Evolutionary conservation across 352 stramenopile species (phyloP), one percentile per base, ranked within the genome.

Genomic region (Thraustotheca clavata): DNA sequence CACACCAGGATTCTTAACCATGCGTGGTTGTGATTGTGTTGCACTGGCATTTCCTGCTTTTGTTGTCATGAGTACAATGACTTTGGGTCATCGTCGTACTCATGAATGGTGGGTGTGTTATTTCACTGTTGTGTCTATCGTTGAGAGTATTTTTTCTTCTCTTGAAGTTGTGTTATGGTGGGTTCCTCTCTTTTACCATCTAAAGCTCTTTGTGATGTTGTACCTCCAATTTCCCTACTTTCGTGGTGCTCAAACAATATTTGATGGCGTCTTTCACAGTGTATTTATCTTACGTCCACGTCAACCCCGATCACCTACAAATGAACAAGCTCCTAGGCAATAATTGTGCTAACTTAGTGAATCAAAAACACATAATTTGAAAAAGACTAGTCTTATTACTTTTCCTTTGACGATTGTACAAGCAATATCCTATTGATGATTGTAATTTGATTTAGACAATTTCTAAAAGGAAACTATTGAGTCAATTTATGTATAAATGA

Each of bases 191-290:
- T 94, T 90, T 68, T 91, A 89, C 62, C 87, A 96, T 67, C 69
- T 52, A n/a, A 93, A 94, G 72, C 57, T 96, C 63, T 59, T 91
- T 24, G 65, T 82, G 35, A 80, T 92, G 71, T 79, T 96, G 71
- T 95, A 83, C 83, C 83, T 96, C 12, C 87, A 96, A 70, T 92
- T 96, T 66, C 87, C 87, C 35, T 95, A 96, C 72, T 96, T 96
- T 61, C 84, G 85, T 38, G 87, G 87, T 14, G 86, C 84, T 0
- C 73, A 93, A 59, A 73, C 71, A 40, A 83, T 96, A 62, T 95
- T 95, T 50, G 86, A 96, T 61, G 54, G 70, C 12, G 71, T 60
- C 36, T 89, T 94, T 54, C 69, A 74, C 32, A 94, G 79, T 29
- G 71, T 94, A 14, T 94, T 94, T 60, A 73, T 93, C 52, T 18